Conservation (phyloP, 2,329 filamentous ascomycete genomes). For the Alternaria brassicae region DNA sequence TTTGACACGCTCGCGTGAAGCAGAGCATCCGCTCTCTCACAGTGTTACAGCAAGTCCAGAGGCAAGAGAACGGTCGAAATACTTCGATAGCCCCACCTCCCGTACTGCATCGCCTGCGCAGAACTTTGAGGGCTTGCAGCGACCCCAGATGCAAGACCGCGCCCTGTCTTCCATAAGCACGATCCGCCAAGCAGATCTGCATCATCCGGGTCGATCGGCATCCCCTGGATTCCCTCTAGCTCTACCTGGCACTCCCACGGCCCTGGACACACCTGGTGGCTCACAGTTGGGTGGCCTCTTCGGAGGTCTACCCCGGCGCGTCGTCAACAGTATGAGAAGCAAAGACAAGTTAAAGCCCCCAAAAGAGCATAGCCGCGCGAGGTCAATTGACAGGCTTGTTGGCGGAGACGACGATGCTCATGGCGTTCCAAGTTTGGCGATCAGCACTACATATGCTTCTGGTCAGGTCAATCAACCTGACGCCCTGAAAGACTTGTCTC, state of each 20-base stretch:
- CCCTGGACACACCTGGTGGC: slow-evolving; percentile 53
- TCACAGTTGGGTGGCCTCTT: slow-evolving; percentile 55
- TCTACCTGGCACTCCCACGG: slow-evolving; percentile 54
- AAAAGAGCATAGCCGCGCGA: slow-evolving; percentile 58
- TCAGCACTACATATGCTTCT: slow-evolving; percentile 68
- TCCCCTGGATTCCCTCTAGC: slow-evolving; percentile 53
- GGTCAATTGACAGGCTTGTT: slow-evolving; percentile 68
- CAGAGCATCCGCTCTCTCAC: slow-evolving; percentile 76
- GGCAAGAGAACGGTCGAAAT: slow-evolving; percentile 46
- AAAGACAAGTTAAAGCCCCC: slow-evolving; percentile 55
- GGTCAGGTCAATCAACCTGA: slow-evolving; percentile 64
- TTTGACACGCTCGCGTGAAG: slow-evolving; percentile 58
- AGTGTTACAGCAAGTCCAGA: slow-evolving; percentile 76
- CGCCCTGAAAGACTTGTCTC: slow-evolving; percentile 52
- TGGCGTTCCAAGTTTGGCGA: slow-evolving; percentile 66
- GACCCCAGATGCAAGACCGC: slow-evolving; percentile 47
- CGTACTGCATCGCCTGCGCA: slow-evolving; percentile 52
- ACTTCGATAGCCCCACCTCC: slow-evolving; percentile 48
- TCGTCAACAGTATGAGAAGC: slow-evolving; percentile 55
- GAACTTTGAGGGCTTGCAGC: slow-evolving; percentile 30
- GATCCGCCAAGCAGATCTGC: slow-evolving; percentile 52
- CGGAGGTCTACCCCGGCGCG: slow-evolving; percentile 54
- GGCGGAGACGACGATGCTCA: slow-evolving; percentile 70
- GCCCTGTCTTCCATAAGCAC: slow-evolving; percentile 56
- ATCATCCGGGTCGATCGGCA: slow-evolving; percentile 35